Evolutionary conservation across 139 green algal species (phyloP).

Genomic region (Yamagishiella unicocca): DNA sequence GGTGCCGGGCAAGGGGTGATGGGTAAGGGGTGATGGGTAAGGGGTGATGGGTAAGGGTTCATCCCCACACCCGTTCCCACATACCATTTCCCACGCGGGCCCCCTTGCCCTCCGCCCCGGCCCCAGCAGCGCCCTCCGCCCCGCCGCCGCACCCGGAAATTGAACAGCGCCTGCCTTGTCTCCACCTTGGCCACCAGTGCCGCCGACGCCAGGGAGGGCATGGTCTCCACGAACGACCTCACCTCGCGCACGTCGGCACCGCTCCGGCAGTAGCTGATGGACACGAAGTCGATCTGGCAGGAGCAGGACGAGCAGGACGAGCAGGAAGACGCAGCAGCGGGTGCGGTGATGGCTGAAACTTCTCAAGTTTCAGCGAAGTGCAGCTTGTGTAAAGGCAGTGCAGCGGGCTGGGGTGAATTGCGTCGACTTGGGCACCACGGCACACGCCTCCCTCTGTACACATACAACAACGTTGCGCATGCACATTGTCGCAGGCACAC

Average conservation of each 20-base stretch:
- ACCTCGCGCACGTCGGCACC: constrained; percentile 80
- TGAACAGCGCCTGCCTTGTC: constrained; percentile 54
- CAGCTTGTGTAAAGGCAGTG: too few relatives aligned
- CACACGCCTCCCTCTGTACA: too few relatives aligned
- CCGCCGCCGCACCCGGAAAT: constrained; percentile 42
- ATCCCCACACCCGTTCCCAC: neutral
- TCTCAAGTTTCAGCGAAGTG: too few relatives aligned
- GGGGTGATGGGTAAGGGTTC: neutral
- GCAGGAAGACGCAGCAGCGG: too few relatives aligned
- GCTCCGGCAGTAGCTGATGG: constrained; percentile 77
- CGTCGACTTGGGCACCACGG: too few relatives aligned
- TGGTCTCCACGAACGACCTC: constrained; percentile 34
- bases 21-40: neutral
- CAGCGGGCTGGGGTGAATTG: too few relatives aligned
- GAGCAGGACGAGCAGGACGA: too few relatives aligned
- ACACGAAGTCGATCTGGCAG: constrained; percentile 88
- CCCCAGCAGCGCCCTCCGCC: neutral
- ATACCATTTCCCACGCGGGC: neutral
- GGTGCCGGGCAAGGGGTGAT: neutral
- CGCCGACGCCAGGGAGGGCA: neutral
- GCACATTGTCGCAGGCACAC: neutral
- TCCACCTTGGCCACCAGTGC: constrained; percentile 88
- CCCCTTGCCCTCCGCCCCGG: too few relatives aligned
- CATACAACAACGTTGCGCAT: too few relatives aligned
- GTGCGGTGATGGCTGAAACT: too few relatives aligned